phyloP scores from a whole-genome alignment of 805 yeast species.

The Pachysolen tannophilus region DNA sequence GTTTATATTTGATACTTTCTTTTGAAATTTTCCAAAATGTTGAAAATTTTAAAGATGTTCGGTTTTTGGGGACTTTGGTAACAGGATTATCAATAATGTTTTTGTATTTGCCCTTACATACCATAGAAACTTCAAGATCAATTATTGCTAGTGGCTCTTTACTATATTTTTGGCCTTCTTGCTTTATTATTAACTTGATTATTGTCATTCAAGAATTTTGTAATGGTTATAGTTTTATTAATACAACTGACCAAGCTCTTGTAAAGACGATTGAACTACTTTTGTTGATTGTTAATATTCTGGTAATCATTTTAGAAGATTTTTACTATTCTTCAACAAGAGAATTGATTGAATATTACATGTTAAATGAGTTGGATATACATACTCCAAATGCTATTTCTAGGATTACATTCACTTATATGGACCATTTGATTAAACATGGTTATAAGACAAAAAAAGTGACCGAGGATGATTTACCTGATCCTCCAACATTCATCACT shows the following conservation, averaged over 20 bases:
- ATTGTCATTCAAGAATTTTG: neutral
- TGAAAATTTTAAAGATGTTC: too few relatives aligned
- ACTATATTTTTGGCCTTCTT: neutral
- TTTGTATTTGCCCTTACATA: neutral
- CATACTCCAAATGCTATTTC: slow-evolving; percentile 56
- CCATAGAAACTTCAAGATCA: neutral
- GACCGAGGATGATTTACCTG: slow-evolving; percentile 6
- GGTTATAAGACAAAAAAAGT: slow-evolving; percentile 41
- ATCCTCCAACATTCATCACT: too few relatives aligned
- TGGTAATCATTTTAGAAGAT: neutral
- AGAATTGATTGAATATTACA: slow-evolving; percentile 10
- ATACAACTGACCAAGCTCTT: too few relatives aligned
- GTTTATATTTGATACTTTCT: too few relatives aligned
- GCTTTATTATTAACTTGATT: neutral
- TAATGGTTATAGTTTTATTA: neutral
- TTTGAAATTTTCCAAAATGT: too few relatives aligned
- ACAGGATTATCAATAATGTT: neutral
- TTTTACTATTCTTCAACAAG: slow-evolving; percentile 8
- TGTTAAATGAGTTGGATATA: slow-evolving; percentile 12
- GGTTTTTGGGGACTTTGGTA: too few relatives aligned
- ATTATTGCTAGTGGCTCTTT: neutral
- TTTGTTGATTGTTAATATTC: neutral
- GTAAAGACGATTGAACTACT: neutral
- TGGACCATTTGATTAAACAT: slow-evolving; percentile 72
- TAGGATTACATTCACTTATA: slow-evolving; percentile 78